Percentiles rank a stretch among this genome's conserved stretches.
These are phyloP conservation scores for Cutaneotrichosporon sp. DNA, from an alignment of 1,284 basidiomycete genomes.

Conservation along the genomic window DNA sequence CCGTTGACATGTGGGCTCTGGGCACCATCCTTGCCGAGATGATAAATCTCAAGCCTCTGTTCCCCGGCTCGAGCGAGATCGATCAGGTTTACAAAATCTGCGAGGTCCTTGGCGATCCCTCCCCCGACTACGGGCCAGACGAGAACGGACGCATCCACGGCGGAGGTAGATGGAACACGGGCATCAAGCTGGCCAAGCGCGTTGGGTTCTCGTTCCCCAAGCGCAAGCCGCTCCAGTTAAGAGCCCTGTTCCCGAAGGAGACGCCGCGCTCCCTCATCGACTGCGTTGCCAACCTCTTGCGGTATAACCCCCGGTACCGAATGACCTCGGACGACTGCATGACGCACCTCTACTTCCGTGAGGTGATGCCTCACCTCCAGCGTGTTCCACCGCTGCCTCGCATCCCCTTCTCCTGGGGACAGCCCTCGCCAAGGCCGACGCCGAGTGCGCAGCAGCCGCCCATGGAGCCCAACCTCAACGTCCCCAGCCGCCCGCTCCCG, in stretches of 20 bases:
- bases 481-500: slow-evolving; percentile 62
- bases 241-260: slow-evolving; percentile 73
- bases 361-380: slow-evolving; percentile 59
- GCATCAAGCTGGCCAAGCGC: slow-evolving; percentile 79
- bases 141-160: slow-evolving; percentile 69
- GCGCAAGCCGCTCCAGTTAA: slow-evolving; percentile 74
- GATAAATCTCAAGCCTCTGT: slow-evolving; percentile 90
- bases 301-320: slow-evolving; percentile 84
- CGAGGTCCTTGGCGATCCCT: slow-evolving; percentile 90
- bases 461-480: slow-evolving; percentile 54
- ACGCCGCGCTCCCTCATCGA: slow-evolving; percentile 82
- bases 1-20: slow-evolving; percentile 99
- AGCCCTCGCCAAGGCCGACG: slow-evolving; percentile 30
- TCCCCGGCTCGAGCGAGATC: slow-evolving; percentile 94
- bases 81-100: slow-evolving; percentile 92
- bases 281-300: slow-evolving; percentile 87
- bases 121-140: slow-evolving; percentile 77
- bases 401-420: slow-evolving; percentile 51
- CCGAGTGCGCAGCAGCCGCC: slow-evolving; percentile 9
- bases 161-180: slow-evolving; percentile 84
- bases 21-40: slow-evolving; percentile 98
- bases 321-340: slow-evolving; percentile 84
- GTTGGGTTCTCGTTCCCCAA: slow-evolving; percentile 91
- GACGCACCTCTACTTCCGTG: slow-evolving; percentile 81
- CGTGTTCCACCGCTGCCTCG: slow-evolving; percentile 63